Conservation (phyloP, 2,329 filamentous ascomycete genomes). For the Trichoderma hamatum region DNA sequence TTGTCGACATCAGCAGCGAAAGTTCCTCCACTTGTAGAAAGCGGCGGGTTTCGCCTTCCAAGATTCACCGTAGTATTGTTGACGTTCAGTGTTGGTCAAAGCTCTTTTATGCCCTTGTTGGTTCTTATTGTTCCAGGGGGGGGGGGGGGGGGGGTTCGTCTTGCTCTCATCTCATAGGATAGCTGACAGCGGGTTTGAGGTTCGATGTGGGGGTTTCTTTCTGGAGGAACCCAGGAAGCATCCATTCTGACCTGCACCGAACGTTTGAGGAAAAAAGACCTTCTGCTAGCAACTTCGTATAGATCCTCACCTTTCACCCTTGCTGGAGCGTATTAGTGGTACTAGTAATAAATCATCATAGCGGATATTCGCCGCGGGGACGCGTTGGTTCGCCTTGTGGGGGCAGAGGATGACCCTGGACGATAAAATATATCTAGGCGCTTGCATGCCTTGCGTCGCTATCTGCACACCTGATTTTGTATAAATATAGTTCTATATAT, state of each 20-base stretch:
- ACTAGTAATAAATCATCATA: neutral
- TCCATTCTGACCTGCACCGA: neutral
- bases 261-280: neutral
- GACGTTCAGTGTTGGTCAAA: neutral
- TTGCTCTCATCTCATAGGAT: neutral
- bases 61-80: conserved; percentile 20
- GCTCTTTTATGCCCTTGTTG: conserved; percentile 2
- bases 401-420: neutral
- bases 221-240: neutral
- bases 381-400: neutral
- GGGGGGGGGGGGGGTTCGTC: too few relatives aligned
- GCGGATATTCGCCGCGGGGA: neutral
- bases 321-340: conserved; percentile 1
- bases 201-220: neutral
- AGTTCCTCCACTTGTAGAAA: conserved; percentile 18
- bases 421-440: neutral
- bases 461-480: neutral
- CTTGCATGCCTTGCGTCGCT: neutral
- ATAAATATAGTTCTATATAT: neutral
- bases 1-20: conserved; percentile 19
- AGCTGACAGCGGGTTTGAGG: neutral
- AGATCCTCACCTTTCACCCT: neutral
- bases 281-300: neutral
- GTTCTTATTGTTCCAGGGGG: neutral
- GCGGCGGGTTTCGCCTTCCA: neutral